phyloP scores from a whole-genome alignment of 805 yeast species.

The Cyberlindnera suaveolens region DNA sequence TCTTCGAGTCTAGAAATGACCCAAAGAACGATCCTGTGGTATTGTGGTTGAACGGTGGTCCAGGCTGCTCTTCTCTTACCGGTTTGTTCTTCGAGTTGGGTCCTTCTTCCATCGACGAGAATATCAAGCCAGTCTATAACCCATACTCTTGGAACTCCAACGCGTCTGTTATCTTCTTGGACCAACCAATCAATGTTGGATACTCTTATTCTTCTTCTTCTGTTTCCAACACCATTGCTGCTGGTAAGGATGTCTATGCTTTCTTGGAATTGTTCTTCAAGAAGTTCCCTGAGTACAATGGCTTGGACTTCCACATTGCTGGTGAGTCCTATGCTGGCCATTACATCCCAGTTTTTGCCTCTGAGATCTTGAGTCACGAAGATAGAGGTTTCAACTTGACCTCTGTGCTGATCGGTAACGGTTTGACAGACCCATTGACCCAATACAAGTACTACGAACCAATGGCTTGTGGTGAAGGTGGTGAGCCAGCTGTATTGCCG shows the following conservation, averaged over 20 bases:
- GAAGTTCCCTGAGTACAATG: constrained; percentile 54
- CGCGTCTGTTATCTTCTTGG: constrained; percentile 81
- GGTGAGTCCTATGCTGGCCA: constrained; percentile 96
- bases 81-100: constrained; percentile 86
- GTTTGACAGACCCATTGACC: constrained; percentile 77
- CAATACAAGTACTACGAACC: constrained; percentile 79
- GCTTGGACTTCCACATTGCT: constrained; percentile 72
- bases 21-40: constrained; percentile 82
- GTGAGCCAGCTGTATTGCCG: constrained; percentile 65
- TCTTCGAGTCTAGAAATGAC: constrained; percentile 83
- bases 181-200: constrained; percentile 87
- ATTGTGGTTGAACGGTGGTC: constrained; percentile 92
- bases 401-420: constrained; percentile 85
- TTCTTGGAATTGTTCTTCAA: constrained; percentile 75
- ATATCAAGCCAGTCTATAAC: constrained; percentile 59
- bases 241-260: constrained; percentile 77
- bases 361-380: constrained; percentile 64
- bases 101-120: constrained; percentile 60
- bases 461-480: constrained; percentile 95
- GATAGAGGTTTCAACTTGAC: constrained; percentile 59
- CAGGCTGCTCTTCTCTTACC: constrained; percentile 87
- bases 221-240: constrained; percentile 70
- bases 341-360: constrained; percentile 85
- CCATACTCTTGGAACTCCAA: constrained; percentile 81
- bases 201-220: constrained; percentile 59